Percentiles rank a stretch among this genome's conserved stretches.
Conservation (phyloP, 805 yeast species). For the Lipomyces spencermartinsiae region DNA sequence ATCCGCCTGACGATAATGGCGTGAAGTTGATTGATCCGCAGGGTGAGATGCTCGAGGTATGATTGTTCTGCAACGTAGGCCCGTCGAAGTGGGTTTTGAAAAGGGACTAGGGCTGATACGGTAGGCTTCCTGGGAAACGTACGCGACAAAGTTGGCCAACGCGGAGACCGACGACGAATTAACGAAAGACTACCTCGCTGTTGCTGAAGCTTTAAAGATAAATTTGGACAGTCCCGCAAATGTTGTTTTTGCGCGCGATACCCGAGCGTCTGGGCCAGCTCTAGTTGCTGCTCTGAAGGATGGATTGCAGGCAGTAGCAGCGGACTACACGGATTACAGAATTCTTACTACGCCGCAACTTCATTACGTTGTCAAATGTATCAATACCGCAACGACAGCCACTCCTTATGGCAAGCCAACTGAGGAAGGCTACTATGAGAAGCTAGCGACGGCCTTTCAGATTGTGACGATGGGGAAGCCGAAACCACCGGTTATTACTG, state of each 20-base stretch:
- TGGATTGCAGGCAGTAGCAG: slow-evolving; percentile 61
- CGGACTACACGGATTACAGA: slow-evolving; percentile 62
- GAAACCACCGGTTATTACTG: slow-evolving; percentile 54
- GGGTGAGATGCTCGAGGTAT: slow-evolving; percentile 41
- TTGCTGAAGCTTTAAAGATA: slow-evolving; percentile 54
- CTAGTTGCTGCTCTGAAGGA: slow-evolving; percentile 64
- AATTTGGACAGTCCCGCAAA: slow-evolving; percentile 45
- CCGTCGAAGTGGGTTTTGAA: not conserved
- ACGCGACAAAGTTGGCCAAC: slow-evolving; percentile 84
- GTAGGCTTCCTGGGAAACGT: slow-evolving; percentile 70
- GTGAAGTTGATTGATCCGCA: slow-evolving; percentile 91
- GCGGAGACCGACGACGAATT: slow-evolving; percentile 57
- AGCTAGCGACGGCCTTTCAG: slow-evolving; percentile 62
- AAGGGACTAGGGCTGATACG: not conserved
- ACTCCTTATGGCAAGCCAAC: slow-evolving; percentile 63
- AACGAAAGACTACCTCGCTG: slow-evolving; percentile 47
- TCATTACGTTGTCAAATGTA: slow-evolving; percentile 79
- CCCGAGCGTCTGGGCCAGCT: slow-evolving; percentile 80
- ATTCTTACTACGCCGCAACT: slow-evolving; percentile 91
- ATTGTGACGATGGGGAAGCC: slow-evolving; percentile 48
- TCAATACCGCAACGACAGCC: slow-evolving; percentile 59
- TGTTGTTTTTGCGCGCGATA: slow-evolving; percentile 81
- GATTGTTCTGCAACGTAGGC: not conserved
- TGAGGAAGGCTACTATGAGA: slow-evolving; percentile 72
- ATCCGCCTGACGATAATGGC: slow-evolving; percentile 77